These are phyloP conservation scores for Rhododendron kiyosumense DNA, from an alignment of 148 eudicot genomes.

Conservation along the genomic window DNA sequence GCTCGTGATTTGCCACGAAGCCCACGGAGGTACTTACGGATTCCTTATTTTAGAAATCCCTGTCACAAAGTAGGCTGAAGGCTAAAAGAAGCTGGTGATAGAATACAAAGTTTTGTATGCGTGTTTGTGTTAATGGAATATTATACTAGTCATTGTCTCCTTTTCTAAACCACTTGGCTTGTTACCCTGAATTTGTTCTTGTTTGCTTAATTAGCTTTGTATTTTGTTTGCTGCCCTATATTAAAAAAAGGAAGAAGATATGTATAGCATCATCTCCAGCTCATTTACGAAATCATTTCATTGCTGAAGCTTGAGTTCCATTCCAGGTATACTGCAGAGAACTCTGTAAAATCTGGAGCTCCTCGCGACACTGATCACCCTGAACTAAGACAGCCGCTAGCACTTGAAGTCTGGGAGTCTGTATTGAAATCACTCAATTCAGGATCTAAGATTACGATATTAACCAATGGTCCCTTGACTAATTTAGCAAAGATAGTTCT, in stretches of 20 bases:
- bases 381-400: conserved; percentile 64
- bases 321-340: conserved; percentile 71
- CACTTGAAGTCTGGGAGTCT: conserved; percentile 66
- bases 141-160: background rate
- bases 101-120: background rate
- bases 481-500: conserved; percentile 59
- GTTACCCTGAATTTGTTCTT: background rate
- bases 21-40: conserved; percentile 56
- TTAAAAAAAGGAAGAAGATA: background rate
- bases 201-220: background rate
- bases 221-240: background rate
- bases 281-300: background rate
- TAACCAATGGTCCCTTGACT: conserved; percentile 83
- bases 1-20: conserved; percentile 75
- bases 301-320: background rate
- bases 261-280: background rate
- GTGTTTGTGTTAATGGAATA: background rate
- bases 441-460: conserved; percentile 44
- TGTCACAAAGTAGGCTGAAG: background rate
- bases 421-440: conserved; percentile 32
- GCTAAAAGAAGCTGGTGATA: background rate
- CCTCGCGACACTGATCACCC: conserved; percentile 68
- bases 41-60: background rate
- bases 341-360: conserved; percentile 58
- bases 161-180: background rate